Conservation (phyloP, 2,329 filamentous ascomycete species). For the Sclerotinia borealis region DNA sequence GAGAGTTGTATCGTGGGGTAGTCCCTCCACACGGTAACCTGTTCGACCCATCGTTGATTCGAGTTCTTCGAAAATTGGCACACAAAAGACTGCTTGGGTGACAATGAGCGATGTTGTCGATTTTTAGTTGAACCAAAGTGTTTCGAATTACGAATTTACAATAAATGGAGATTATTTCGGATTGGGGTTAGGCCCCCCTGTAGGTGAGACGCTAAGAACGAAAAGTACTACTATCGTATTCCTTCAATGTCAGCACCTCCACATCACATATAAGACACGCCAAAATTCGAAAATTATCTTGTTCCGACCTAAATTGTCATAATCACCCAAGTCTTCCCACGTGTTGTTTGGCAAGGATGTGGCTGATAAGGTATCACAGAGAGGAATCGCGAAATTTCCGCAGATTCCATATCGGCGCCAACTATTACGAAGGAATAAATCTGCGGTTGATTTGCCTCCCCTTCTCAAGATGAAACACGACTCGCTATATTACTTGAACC, state of each 20-base stretch:
- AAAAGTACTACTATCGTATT: not conserved
- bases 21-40: slow-evolving; percentile 9
- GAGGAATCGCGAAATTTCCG: not conserved
- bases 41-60: slow-evolving; percentile 3
- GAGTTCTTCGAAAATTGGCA: not conserved
- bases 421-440: not conserved
- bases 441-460: not conserved
- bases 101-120: not conserved
- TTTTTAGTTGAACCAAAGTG: not conserved
- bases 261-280: not conserved
- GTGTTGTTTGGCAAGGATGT: not conserved
- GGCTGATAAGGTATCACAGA: not conserved
- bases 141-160: not conserved
- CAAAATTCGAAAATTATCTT: not conserved
- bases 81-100: not conserved
- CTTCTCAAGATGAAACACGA: not conserved
- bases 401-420: not conserved
- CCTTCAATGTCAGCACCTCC: slow-evolving; percentile 1
- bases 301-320: not conserved
- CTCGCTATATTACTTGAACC: not conserved
- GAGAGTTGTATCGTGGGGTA: slow-evolving; percentile 5
- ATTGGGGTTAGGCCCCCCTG: not conserved
- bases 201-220: not conserved
- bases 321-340: not conserved
- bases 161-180: not conserved